Percentiles rank a stretch among this genome's conserved stretches.
Conservation (phyloP, 2,329 filamentous ascomycete genomes). For the Harringtonia aguacate region DNA sequence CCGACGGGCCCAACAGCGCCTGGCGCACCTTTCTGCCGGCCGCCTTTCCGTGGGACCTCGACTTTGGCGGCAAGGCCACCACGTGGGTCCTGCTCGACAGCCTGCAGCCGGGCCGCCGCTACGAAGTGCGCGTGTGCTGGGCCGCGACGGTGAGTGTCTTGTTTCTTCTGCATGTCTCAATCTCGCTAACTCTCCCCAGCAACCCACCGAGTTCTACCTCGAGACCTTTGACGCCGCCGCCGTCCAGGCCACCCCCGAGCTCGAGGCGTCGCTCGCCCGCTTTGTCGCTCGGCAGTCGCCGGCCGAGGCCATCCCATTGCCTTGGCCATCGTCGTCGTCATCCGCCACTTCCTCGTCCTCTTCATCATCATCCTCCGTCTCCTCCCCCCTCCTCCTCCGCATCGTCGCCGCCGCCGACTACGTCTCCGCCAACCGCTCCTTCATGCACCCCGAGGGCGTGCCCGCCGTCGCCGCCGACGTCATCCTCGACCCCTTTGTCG, state of each 20-base stretch:
- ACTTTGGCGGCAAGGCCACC: constrained; percentile 48
- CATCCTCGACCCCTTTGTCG: constrained; percentile 71
- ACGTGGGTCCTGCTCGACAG: constrained; percentile 72
- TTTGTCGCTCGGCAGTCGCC: constrained; percentile 29
- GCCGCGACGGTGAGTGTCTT: constrained; percentile 64
- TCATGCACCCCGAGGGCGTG: constrained; percentile 57
- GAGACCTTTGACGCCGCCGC: constrained; percentile 50
- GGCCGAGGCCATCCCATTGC: too few relatives aligned
- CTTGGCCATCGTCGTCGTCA: too few relatives aligned
- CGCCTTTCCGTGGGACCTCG: constrained; percentile 48
- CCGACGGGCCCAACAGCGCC: constrained; percentile 15
- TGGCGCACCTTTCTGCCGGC: constrained; percentile 56
- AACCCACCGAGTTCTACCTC: constrained; percentile 74
- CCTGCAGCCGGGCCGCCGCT: constrained; percentile 61
- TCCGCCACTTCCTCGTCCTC: too few relatives aligned
- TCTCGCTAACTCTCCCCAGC: constrained; percentile 39
- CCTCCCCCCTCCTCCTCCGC: constrained; percentile 59
- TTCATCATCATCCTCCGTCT: too few relatives aligned
- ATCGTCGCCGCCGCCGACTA: constrained; percentile 74
- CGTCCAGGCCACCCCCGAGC: constrained; percentile 49
- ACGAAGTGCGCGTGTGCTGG: constrained; percentile 92
- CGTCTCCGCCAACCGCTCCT: constrained; percentile 58
- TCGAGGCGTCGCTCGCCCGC: constrained; percentile 53
- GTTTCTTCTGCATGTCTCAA: neutral
- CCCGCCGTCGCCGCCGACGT: constrained; percentile 67